Conservation (phyloP, 305 asterid genomes). For the Fraxinus sp. region DNA sequence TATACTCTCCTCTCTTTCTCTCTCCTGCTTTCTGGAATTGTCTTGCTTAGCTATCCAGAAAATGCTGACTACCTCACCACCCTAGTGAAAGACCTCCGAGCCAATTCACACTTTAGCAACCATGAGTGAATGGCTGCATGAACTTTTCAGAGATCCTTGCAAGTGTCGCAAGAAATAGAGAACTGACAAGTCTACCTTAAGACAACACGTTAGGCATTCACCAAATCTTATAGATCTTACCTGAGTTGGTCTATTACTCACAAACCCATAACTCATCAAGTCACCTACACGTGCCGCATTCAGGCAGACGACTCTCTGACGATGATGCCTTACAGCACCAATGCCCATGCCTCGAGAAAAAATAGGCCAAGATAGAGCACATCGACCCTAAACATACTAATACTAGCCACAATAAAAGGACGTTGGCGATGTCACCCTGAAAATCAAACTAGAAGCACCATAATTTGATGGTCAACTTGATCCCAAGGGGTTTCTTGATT, state of each 20-base stretch:
- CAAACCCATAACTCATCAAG: not conserved
- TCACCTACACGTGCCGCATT: not conserved
- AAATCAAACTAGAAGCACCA: not conserved
- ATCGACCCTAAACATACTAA: not conserved
- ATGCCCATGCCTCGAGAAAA: not conserved
- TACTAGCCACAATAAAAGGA: not conserved
- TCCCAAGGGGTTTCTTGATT: not conserved
- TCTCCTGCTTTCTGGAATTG: not conserved
- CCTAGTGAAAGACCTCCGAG: not conserved
- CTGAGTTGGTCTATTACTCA: not conserved
- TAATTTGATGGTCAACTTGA: not conserved
- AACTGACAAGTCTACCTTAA: not conserved
- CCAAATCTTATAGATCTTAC: not conserved
- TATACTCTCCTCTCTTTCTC: not conserved
- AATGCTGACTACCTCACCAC: not conserved
- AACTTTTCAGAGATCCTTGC: not conserved
- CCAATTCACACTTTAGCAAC: not conserved
- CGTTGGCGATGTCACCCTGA: not conserved
- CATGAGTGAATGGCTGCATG: not conserved
- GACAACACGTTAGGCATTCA: not conserved
- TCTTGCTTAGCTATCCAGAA: not conserved
- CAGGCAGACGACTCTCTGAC: not conserved
- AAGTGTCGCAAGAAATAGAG: not conserved
- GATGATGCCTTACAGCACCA: not conserved
- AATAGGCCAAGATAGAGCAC: not conserved